phyloP scores from a whole-genome alignment of 2,329 filamentous ascomycete species.

The Chrysoporthe deuterocubensis region DNA sequence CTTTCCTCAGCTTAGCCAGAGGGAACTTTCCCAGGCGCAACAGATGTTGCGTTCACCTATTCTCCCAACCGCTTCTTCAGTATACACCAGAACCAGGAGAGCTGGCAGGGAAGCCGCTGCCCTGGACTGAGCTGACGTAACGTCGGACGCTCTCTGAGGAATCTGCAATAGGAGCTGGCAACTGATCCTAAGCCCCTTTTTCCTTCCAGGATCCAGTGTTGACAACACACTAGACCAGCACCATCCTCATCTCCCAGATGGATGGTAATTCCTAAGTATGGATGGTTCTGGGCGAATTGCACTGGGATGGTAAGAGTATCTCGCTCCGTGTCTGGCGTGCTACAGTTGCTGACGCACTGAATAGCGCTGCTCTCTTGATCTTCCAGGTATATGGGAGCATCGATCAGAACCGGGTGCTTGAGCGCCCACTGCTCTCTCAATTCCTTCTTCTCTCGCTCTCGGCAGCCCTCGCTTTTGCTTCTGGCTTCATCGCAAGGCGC shows the following conservation, averaged over 20 bases:
- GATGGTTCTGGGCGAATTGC: slow-evolving; percentile 2
- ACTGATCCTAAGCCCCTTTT: slow-evolving; percentile 8
- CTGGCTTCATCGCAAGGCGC: slow-evolving; percentile 49
- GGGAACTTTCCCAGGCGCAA: not conserved
- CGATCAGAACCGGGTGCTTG: slow-evolving; percentile 56
- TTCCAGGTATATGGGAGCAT: slow-evolving; percentile 33
- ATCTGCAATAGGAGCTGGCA: not conserved
- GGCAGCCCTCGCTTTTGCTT: slow-evolving; percentile 45
- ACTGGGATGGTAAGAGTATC: slow-evolving; percentile 1
- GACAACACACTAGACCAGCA: not conserved
- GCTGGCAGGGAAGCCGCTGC: not conserved
- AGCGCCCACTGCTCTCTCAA: slow-evolving; percentile 53
- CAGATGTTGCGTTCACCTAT: not conserved
- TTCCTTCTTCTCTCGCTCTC: slow-evolving; percentile 52
- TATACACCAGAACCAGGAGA: not conserved
- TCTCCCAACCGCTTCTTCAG: not conserved
- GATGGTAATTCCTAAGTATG: slow-evolving; percentile 1
- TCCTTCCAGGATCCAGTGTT: not conserved
- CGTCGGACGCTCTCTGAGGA: not conserved
- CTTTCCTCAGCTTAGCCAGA: not conserved
- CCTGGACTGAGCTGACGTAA: slow-evolving; percentile 5
- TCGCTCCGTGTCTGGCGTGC: not conserved
- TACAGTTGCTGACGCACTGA: slow-evolving; percentile 4
- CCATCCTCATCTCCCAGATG: not conserved
- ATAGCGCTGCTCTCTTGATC: slow-evolving; percentile 22